Conservation (phyloP, 805 yeast species). For the Candida dendrica region DNA sequence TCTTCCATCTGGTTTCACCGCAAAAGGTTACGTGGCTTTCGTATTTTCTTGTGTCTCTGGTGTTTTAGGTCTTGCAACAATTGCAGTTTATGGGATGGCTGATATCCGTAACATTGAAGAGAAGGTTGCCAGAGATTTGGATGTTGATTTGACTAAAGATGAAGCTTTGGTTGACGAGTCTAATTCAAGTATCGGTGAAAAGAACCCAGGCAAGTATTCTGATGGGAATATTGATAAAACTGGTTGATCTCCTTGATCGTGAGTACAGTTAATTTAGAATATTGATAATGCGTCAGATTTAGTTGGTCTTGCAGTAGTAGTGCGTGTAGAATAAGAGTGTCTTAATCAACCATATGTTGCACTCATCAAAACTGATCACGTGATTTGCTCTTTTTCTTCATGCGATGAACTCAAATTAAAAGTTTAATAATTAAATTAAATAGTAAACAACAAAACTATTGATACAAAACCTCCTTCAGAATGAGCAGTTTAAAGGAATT, state of each 20-base stretch:
- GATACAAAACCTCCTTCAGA: not conserved
- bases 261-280: not conserved
- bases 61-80: slow-evolving; percentile 68
- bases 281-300: not conserved
- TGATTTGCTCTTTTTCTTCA: too few species aligned
- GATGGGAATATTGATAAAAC: too few species aligned
- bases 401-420: too few species aligned
- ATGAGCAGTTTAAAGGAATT: slow-evolving; percentile 37
- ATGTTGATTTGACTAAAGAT: slow-evolving; percentile 1
- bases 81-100: slow-evolving; percentile 78
- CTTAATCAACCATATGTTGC: too few species aligned
- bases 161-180: not conserved
- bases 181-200: too few species aligned
- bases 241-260: slow-evolving; percentile 2
- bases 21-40: slow-evolving; percentile 90
- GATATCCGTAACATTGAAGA: slow-evolving; percentile 68
- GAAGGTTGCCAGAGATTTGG: slow-evolving; percentile 32
- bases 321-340: not conserved
- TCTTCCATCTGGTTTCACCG: slow-evolving; percentile 88
- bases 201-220: too few species aligned
- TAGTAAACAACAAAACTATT: not conserved
- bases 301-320: not conserved
- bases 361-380: too few species aligned
- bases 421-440: too few species aligned
- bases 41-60: slow-evolving; percentile 88